phyloP scores from a whole-genome alignment of 192 early-diverging fungal species.

The Coemansia sp. region DNA sequence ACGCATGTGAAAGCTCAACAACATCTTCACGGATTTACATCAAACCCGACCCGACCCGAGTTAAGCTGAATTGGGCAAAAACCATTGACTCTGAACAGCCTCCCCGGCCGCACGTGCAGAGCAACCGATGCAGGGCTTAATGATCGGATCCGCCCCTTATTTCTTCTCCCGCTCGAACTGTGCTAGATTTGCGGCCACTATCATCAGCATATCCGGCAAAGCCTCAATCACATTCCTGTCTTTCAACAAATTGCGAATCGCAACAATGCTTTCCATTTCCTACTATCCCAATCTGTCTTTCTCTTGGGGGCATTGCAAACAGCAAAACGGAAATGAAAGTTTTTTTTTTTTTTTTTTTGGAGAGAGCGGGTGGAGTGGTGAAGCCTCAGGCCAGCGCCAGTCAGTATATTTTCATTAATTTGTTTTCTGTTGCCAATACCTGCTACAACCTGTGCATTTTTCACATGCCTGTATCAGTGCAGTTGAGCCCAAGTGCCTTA shows the following conservation, averaged over 20 bases:
- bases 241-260: not conserved
- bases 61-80: too few species aligned
- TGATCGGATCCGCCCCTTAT: not conserved
- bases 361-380: not conserved
- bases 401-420: not conserved
- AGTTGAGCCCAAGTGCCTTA: not conserved
- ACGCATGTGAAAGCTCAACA: slow-evolving; percentile 3
- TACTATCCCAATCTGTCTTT: not conserved
- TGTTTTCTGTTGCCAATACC: not conserved
- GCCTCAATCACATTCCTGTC: slow-evolving; percentile 5
- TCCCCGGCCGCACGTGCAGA: slow-evolving; percentile 9
- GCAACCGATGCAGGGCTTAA: not conserved
- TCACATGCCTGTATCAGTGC: not conserved
- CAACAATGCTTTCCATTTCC: not conserved
- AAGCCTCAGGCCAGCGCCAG: not conserved
- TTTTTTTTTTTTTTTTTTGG: not conserved
- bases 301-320: not conserved
- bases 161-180: not conserved
- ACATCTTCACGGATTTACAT: not conserved
- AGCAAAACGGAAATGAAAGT: not conserved
- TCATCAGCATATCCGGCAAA: not conserved
- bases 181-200: not conserved
- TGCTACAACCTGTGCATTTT: not conserved
- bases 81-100: not conserved
- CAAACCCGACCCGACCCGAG: not conserved